Percentiles rank a stretch among this genome's conserved stretches.
phyloP scores from a whole-genome alignment of 2,329 filamentous ascomycete genomes.

The Neonectria hederae region DNA sequence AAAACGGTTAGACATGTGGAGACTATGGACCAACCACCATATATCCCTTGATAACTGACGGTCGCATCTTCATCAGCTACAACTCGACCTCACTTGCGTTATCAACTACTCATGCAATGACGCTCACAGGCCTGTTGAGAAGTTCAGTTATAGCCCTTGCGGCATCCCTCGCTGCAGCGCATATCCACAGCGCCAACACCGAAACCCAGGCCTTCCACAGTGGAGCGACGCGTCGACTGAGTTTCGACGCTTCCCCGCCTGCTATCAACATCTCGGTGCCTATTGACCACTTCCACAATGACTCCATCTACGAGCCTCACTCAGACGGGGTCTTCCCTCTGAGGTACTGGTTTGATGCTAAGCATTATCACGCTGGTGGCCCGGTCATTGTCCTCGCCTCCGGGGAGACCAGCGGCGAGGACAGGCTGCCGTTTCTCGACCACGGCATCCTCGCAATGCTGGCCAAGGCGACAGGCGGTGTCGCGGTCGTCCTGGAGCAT shows the following conservation, averaged over 20 bases:
- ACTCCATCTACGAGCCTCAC: conserved; percentile 80
- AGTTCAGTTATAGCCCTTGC: conserved; percentile 3
- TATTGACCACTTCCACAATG: conserved; percentile 86
- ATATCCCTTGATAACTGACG: neutral
- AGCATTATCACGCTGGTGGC: conserved; percentile 78
- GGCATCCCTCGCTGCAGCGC: neutral
- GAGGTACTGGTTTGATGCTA: conserved; percentile 85
- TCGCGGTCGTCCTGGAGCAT: conserved; percentile 86
- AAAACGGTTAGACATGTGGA: neutral
- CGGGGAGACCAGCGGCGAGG: conserved; percentile 74
- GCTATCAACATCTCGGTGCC: conserved; percentile 55
- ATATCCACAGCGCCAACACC: conserved; percentile 2
- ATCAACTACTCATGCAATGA: conserved; percentile 2
- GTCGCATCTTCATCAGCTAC: neutral
- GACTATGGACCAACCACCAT: neutral
- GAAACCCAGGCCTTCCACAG: conserved; percentile 8
- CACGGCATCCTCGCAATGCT: conserved; percentile 81
- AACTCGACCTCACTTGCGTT: neutral
- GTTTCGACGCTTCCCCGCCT: neutral
- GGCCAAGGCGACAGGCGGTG: conserved; percentile 73
- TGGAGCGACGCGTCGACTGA: conserved; percentile 13
- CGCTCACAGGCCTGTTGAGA: conserved; percentile 5
- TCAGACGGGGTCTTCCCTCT: conserved; percentile 72
- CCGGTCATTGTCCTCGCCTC: conserved; percentile 81
- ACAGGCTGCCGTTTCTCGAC: conserved; percentile 74